Percentiles rank a stretch among this genome's conserved stretches.
Conservation (phyloP, 1,139 yeast genomes). For the Magnusiomyces magnusii region DNA sequence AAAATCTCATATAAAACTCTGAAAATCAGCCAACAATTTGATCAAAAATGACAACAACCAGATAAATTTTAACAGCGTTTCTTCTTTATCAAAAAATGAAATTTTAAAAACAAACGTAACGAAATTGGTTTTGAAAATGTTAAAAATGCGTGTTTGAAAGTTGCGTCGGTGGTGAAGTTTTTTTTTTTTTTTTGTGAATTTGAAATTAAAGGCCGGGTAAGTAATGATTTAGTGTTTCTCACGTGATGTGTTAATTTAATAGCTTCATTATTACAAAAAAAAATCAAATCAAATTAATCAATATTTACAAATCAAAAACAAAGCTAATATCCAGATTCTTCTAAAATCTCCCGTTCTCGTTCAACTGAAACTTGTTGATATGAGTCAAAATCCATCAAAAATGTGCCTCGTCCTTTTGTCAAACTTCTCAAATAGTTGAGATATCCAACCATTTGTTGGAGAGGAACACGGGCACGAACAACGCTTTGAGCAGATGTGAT, state of each 20-base stretch:
- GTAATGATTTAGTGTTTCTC: no score
- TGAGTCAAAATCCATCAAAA: conserved; percentile 68
- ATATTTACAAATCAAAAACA: background rate
- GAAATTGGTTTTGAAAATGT: background rate
- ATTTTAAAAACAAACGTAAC: background rate
- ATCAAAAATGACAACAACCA: no score
- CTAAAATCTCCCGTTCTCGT: conserved; percentile 13
- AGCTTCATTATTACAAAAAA: background rate
- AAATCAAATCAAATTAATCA: background rate
- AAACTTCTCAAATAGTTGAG: conserved; percentile 66
- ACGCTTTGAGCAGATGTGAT: conserved; percentile 37
- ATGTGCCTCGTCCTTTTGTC: conserved; percentile 85
- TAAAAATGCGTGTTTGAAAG: background rate
- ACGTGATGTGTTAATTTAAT: background rate
- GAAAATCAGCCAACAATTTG: no score
- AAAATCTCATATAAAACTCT: no score
- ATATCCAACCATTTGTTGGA: conserved; percentile 87
- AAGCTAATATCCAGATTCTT: background rate
- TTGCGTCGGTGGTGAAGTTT: background rate
- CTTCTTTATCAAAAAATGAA: no score
- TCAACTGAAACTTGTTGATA: conserved; percentile 41
- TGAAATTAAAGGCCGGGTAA: background rate
- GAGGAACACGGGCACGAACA: conserved; percentile 71
- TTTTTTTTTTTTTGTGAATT: background rate
- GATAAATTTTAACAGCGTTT: no score